Conservation (phyloP, 1,284 basidiomycete genomes). For the Stygiomarasmius scandens region DNA sequence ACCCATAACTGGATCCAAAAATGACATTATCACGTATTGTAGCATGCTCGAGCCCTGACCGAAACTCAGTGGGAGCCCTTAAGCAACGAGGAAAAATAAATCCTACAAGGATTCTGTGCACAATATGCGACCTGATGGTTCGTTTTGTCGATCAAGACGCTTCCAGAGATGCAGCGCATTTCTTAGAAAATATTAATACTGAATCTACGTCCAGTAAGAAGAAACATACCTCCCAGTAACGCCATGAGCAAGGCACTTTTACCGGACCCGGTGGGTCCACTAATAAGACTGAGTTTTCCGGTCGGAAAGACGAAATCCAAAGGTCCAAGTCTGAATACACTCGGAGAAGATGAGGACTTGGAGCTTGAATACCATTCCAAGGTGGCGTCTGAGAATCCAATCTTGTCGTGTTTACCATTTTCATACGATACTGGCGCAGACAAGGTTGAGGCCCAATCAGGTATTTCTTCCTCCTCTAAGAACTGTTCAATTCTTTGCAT, state of each 20-base stretch:
- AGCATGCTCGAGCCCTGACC: slow-evolving; percentile 67
- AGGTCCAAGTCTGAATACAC: slow-evolving; percentile 56
- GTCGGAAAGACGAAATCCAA: slow-evolving; percentile 61
- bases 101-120: slow-evolving; percentile 67
- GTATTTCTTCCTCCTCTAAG: slow-evolving; percentile 64
- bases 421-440: slow-evolving; percentile 24
- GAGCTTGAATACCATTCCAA: slow-evolving; percentile 59
- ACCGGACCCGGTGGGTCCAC: slow-evolving; percentile 78
- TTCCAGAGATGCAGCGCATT: slow-evolving; percentile 66
- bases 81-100: slow-evolving; percentile 20
- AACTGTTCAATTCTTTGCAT: slow-evolving; percentile 72
- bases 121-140: slow-evolving; percentile 66
- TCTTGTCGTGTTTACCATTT: slow-evolving; percentile 23
- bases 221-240: slow-evolving; percentile 59
- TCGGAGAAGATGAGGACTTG: slow-evolving; percentile 29
- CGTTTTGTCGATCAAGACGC: slow-evolving; percentile 66
- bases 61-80: slow-evolving; percentile 8
- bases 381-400: slow-evolving; percentile 56
- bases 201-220: slow-evolving; percentile 3
- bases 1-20: slow-evolving; percentile 71
- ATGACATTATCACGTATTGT: slow-evolving; percentile 83
- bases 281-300: slow-evolving; percentile 65
- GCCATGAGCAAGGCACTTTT: slow-evolving; percentile 75
- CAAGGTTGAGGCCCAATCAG: slow-evolving; percentile 66
- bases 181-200: slow-evolving; percentile 41